Evolutionary conservation across 2,329 filamentous ascomycete species (phyloP).

Genomic region (Neurospora sp.): DNA sequence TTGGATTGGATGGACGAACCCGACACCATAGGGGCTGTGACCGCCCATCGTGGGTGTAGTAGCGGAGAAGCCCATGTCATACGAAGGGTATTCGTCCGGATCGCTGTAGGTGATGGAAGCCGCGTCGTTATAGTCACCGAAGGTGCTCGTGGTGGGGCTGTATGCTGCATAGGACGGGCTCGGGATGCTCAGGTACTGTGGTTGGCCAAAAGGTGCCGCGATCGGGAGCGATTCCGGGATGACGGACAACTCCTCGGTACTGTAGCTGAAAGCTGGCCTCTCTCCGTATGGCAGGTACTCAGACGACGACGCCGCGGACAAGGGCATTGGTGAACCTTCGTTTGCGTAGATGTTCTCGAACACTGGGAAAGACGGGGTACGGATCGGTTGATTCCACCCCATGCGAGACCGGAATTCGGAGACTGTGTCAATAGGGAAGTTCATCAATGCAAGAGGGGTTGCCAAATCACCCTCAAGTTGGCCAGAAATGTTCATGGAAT

Average conservation of each 20-base stretch:
- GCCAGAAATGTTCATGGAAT: constrained; percentile 54
- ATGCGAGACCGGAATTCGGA: constrained; percentile 59
- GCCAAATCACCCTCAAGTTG: constrained; percentile 47
- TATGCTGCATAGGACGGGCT: constrained; percentile 50
- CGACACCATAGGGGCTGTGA: constrained; percentile 38
- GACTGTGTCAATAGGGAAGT: constrained; percentile 61
- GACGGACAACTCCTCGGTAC: constrained; percentile 50
- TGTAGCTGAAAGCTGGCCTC: constrained; percentile 53
- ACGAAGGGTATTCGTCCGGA: constrained; percentile 44
- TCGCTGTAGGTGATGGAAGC: constrained; percentile 53
- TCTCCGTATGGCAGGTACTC: constrained; percentile 41
- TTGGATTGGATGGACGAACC: constrained; percentile 55
- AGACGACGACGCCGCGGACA: constrained; percentile 30
- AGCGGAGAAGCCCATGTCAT: constrained; percentile 36
- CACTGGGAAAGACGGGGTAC: constrained; percentile 51
- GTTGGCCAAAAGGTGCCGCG: constrained; percentile 43
- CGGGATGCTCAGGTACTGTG: constrained; percentile 53
- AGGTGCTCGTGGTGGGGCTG: constrained; percentile 53
- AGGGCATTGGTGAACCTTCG: constrained; percentile 29
- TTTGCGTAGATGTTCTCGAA: constrained; percentile 46
- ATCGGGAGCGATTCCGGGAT: constrained; percentile 42
- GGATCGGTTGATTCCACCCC: constrained; percentile 52
- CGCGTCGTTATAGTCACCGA: constrained; percentile 33
- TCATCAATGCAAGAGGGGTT: constrained; percentile 57
- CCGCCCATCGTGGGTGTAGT: constrained; percentile 37